Conservation (phyloP, 495 filamentous ascomycete genomes). For the Letharia lupina region DNA sequence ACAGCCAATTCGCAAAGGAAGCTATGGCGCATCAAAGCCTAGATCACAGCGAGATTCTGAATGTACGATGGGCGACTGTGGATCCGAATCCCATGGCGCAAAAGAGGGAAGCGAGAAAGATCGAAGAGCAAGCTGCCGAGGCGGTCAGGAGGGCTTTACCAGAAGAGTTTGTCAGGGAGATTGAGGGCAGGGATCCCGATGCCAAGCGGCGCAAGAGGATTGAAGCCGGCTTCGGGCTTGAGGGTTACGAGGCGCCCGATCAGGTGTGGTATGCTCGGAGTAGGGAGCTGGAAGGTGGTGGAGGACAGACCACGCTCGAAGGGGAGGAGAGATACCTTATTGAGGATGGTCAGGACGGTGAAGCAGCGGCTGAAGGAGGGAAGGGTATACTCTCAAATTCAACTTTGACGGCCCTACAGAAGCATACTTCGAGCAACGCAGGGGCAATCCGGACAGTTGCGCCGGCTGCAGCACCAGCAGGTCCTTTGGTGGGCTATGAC, state of each 20-base stretch:
- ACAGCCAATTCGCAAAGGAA: slow-evolving; percentile 83
- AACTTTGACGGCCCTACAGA: slow-evolving; percentile 64
- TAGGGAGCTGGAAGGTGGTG: slow-evolving; percentile 40
- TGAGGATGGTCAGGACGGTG: slow-evolving; percentile 28
- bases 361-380: slow-evolving; percentile 23
- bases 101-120: slow-evolving; percentile 75
- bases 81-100: slow-evolving; percentile 96
- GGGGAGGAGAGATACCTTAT: slow-evolving; percentile 35
- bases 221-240: slow-evolving; percentile 79
- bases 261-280: slow-evolving; percentile 80
- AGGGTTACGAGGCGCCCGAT: slow-evolving; percentile 91
- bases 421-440: slow-evolving; percentile 27
- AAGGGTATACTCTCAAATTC: slow-evolving; percentile 72
- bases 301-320: slow-evolving; percentile 39
- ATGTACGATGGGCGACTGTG: slow-evolving; percentile 93
- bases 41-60: slow-evolving; percentile 85
- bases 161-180: slow-evolving; percentile 82
- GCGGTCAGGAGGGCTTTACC: slow-evolving; percentile 87
- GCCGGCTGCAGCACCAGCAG: slow-evolving; percentile 42
- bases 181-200: slow-evolving; percentile 84
- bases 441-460: slow-evolving; percentile 35
- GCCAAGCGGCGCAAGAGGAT: slow-evolving; percentile 81
- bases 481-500: slow-evolving; percentile 79
- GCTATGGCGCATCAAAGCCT: slow-evolving; percentile 83
- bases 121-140: slow-evolving; percentile 98